Evolutionary conservation across 2,329 filamentous ascomycete genomes (phyloP), one percentile per base, ranked within the genome.

Genomic region (Chaetomiaceae sp.): DNA sequence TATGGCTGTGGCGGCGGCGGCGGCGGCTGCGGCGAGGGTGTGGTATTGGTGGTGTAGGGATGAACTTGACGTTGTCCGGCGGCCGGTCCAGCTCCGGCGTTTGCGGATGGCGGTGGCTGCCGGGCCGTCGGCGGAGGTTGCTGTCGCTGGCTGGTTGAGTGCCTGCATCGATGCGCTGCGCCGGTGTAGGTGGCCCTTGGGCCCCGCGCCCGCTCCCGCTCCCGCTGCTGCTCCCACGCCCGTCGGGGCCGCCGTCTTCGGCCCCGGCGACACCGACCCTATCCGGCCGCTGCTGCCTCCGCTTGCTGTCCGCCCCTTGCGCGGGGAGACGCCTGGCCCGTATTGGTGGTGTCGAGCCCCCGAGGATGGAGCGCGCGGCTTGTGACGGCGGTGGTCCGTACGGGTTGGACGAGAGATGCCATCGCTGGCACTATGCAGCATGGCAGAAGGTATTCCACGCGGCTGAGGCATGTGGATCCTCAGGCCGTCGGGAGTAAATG

Each of bases 381-480:
- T 76, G 11, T 48, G 54, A 2, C 57, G 54, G 32, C 55, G 55
- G 18, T 51, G 21, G 40, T 46, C 37, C n/a, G 51, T 36, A 47
- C 44, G 36, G 30, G 44, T 42, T 4, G 40, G 38, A 36, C 48
- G 44, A 16, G 51, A 20, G 36, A 23, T 37, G 43, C 13, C 21
- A 16, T 48, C 30, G 54, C 49, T 11, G 42, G 45, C 51, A 11
- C 43, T 51, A 52, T 58, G 72, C 49, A 74, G 64, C 21, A 73
- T 65, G 13, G 70, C 64, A 5, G 72, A 66, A 25, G 68, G 65
- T 0, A 69, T 65, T 5, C 64, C 56, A 1, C 67, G 73, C 4
- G 75, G 71, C 54, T 77, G 75, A 16, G 76, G 76, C 75, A 79
- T 77, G 59, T 80, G 75, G 53, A 81, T 77, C 74, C 78, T 76